These are phyloP conservation scores for Starmerella scarabaei DNA, from an alignment of 805 yeast genomes.

Conservation along the genomic window DNA sequence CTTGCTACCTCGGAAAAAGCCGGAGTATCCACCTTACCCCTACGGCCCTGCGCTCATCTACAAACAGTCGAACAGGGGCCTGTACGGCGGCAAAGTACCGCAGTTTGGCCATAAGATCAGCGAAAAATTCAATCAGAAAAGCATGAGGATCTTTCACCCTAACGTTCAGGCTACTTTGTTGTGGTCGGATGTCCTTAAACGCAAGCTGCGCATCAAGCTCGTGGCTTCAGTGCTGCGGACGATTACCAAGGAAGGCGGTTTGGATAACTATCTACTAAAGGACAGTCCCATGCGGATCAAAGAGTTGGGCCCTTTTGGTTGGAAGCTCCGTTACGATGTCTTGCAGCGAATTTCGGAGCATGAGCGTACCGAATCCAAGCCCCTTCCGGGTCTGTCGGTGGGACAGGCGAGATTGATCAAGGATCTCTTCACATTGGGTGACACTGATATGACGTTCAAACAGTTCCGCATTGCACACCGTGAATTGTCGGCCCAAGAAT, in stretches of 20 bases:
- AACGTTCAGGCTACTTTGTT: constrained; percentile 62
- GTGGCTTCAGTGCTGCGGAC: constrained; percentile 76
- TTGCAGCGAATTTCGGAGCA: constrained; percentile 35
- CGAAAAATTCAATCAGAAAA: constrained; percentile 54
- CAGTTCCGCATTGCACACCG: constrained; percentile 37
- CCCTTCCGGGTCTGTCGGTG: constrained; percentile 36
- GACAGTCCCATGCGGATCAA: constrained; percentile 82
- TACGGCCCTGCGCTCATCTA: constrained; percentile 67
- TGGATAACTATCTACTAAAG: constrained; percentile 76
- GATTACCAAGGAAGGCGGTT: constrained; percentile 85
- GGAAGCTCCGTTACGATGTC: constrained; percentile 74
- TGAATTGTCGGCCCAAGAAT: constrained; percentile 35
- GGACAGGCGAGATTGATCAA: constrained; percentile 55
- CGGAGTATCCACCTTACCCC: constrained; percentile 50
- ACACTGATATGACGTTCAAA: constrained; percentile 27
- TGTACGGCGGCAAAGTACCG: constrained; percentile 79
- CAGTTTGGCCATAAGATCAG: constrained; percentile 66
- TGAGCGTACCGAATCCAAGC: constrained; percentile 32
- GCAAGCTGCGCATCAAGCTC: constrained; percentile 44
- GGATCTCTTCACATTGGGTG: constrained; percentile 12
- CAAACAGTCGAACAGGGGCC: constrained; percentile 76
- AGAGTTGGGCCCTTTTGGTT: constrained; percentile 84
- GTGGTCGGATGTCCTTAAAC: constrained; percentile 71
- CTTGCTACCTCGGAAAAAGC: constrained; percentile 31
- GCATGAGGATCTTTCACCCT: constrained; percentile 64